Evolutionary conservation across 805 yeast species (phyloP).

Genomic region (Wickerhamomyces xylosicus): DNA sequence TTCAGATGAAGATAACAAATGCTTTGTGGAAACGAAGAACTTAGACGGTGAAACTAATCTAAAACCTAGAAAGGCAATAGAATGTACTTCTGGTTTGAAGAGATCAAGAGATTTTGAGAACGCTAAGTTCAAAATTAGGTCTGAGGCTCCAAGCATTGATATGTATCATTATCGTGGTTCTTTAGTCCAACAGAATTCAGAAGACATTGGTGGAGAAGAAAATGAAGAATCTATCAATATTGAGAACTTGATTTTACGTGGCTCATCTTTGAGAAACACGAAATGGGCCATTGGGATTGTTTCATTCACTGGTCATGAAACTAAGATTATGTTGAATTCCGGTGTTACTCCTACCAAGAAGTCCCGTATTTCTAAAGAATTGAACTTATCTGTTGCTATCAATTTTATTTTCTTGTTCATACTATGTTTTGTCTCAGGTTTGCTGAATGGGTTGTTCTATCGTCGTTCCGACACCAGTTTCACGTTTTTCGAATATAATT

Average conservation of each 20-base stretch:
- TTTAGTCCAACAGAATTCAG: too few relatives aligned
- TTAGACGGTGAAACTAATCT: slow-evolving; percentile 75
- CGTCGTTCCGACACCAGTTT: slow-evolving; percentile 47
- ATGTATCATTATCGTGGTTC: slow-evolving; percentile 73
- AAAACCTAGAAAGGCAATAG: slow-evolving; percentile 53
- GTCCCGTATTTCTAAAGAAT: slow-evolving; percentile 63
- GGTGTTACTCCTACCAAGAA: slow-evolving; percentile 73
- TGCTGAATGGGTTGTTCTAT: slow-evolving; percentile 63
- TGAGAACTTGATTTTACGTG: slow-evolving; percentile 62
- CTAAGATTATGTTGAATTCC: slow-evolving; percentile 74
- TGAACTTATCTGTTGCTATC: slow-evolving; percentile 58
- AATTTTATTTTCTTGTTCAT: slow-evolving; percentile 57
- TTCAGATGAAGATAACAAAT: slow-evolving; percentile 59
- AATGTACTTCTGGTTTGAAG: slow-evolving; percentile 37
- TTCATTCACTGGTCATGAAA: slow-evolving; percentile 65
- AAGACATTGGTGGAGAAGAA: slow-evolving; percentile 31
- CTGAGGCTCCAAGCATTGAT: slow-evolving; percentile 79
- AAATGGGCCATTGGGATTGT: slow-evolving; percentile 78
- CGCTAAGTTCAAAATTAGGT: slow-evolving; percentile 60
- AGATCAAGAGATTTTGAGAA: too few relatives aligned
- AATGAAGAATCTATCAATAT: slow-evolving; percentile 57
- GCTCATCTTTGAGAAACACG: slow-evolving; percentile 67
- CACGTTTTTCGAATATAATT: slow-evolving; percentile 70
- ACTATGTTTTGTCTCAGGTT: slow-evolving; percentile 59
- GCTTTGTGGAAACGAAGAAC: slow-evolving; percentile 70